These are phyloP conservation scores for Pseudozyma tsukubaensis DNA, from an alignment of 1,284 basidiomycete species.

Conservation along the genomic window DNA sequence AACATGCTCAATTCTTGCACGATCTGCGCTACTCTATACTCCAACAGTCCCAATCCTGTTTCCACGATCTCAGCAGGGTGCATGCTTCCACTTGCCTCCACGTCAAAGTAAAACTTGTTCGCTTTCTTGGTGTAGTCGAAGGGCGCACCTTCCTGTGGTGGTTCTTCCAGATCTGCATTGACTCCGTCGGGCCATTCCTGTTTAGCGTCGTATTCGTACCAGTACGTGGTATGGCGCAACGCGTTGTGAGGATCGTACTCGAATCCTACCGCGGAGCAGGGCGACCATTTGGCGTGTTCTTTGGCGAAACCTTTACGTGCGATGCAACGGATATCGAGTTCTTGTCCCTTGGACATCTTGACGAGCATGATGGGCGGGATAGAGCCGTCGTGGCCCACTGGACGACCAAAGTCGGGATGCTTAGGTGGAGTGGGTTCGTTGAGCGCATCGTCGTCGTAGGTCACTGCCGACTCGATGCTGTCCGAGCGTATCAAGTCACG, in stretches of 20 bases:
- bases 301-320: slow-evolving; percentile 99
- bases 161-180: slow-evolving; percentile 65
- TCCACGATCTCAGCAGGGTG: slow-evolving; percentile 65
- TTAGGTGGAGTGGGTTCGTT: slow-evolving; percentile 52
- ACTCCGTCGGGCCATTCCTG: slow-evolving; percentile 65
- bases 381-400: slow-evolving; percentile 78
- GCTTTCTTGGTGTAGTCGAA: slow-evolving; percentile 64
- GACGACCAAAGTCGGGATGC: slow-evolving; percentile 81
- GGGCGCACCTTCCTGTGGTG: slow-evolving; percentile 58
- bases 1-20: slow-evolving; percentile 66
- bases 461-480: slow-evolving; percentile 47
- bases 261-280: slow-evolving; percentile 91
- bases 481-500: slow-evolving; percentile 62
- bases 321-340: slow-evolving; percentile 85
- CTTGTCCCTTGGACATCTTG: slow-evolving; percentile 93
- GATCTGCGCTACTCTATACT: slow-evolving; percentile 64
- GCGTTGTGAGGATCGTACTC: slow-evolving; percentile 99
- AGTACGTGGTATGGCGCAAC: slow-evolving; percentile 92
- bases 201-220: slow-evolving; percentile 78
- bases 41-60: slow-evolving; percentile 61
- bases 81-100: slow-evolving; percentile 65
- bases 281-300: slow-evolving; percentile 99
- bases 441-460: slow-evolving; percentile 53
- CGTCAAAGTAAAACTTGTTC: slow-evolving; percentile 66
- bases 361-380: slow-evolving; percentile 78